Evolutionary conservation across 139 green algal genomes (phyloP).

Genomic region (Pseudopediastrum boryanum): DNA sequence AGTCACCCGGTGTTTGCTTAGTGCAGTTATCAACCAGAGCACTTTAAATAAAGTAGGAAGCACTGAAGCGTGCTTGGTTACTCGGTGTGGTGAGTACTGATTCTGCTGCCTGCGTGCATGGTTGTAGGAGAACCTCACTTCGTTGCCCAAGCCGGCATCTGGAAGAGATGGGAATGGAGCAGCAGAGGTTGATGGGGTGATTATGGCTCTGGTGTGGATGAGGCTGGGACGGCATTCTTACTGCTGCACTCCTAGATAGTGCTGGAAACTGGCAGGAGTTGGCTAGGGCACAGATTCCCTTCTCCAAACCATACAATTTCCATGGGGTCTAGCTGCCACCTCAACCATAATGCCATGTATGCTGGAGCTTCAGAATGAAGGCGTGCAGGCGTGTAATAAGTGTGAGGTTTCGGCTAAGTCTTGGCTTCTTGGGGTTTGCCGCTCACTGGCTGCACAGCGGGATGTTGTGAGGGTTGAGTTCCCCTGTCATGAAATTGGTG

Average conservation of each 20-base stretch:
- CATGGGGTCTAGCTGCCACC: slow-evolving; percentile 22
- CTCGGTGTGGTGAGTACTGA: background rate
- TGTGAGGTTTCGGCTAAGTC: too few species aligned
- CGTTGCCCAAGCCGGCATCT: background rate
- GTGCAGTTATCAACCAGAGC: too few species aligned
- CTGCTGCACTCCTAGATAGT: slow-evolving; percentile 6
- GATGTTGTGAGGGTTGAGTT: too few species aligned
- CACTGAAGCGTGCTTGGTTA: too few species aligned
- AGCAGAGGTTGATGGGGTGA: slow-evolving; percentile 9
- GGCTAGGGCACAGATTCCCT: slow-evolving; percentile 10
- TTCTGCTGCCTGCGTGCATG: background rate
- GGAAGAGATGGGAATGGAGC: background rate
- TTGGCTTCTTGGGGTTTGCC: too few species aligned
- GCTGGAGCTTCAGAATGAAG: background rate
- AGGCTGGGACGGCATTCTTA: background rate
- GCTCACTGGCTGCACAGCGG: too few species aligned
- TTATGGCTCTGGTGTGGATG: background rate
- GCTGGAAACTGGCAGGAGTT: slow-evolving; percentile 12
- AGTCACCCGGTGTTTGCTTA: too few species aligned
- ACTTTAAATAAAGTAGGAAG: too few species aligned
- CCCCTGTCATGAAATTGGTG: too few species aligned
- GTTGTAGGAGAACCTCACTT: slow-evolving; percentile 21
- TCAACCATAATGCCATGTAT: too few species aligned
- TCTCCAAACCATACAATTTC: slow-evolving; percentile 22
- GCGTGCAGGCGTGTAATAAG: too few species aligned